Conservation (phyloP, 805 yeast species). For the Yarrowia hollandica region DNA sequence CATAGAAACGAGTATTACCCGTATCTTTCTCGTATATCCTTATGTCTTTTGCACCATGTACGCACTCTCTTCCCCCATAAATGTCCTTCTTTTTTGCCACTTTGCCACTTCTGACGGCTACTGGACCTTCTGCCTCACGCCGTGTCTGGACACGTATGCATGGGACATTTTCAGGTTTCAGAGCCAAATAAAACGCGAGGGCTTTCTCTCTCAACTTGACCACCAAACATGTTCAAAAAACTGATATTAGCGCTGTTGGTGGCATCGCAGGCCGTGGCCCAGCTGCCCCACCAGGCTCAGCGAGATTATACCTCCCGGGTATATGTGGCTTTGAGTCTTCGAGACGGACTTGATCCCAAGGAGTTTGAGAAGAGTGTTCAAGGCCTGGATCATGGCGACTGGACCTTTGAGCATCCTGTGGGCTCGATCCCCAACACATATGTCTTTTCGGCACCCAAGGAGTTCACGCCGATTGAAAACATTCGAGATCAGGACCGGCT, state of each 20-base stretch:
- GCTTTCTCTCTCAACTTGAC: not conserved
- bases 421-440: slow-evolving; percentile 62
- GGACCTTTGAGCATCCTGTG: slow-evolving; percentile 64
- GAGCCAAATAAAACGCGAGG: slow-evolving; percentile 5
- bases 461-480: slow-evolving; percentile 9
- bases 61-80: too few relatives aligned
- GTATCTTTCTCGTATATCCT: too few relatives aligned
- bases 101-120: too few relatives aligned
- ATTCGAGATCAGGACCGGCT: slow-evolving; percentile 17
- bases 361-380: not conserved
- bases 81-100: not conserved
- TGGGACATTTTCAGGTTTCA: not conserved
- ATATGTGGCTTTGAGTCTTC: slow-evolving; percentile 14
- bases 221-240: not conserved
- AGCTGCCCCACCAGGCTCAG: not conserved
- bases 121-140: too few relatives aligned
- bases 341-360: slow-evolving; percentile 4
- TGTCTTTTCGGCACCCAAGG: slow-evolving; percentile 58
- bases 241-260: not conserved
- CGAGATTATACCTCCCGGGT: slow-evolving; percentile 3
- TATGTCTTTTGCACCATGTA: too few relatives aligned
- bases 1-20: too few relatives aligned
- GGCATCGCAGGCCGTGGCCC: not conserved
- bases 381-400: slow-evolving; percentile 38
- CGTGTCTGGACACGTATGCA: slow-evolving; percentile 26